Conservation (phyloP, 23 red algal species). For the Chondrus crispus region DNA sequence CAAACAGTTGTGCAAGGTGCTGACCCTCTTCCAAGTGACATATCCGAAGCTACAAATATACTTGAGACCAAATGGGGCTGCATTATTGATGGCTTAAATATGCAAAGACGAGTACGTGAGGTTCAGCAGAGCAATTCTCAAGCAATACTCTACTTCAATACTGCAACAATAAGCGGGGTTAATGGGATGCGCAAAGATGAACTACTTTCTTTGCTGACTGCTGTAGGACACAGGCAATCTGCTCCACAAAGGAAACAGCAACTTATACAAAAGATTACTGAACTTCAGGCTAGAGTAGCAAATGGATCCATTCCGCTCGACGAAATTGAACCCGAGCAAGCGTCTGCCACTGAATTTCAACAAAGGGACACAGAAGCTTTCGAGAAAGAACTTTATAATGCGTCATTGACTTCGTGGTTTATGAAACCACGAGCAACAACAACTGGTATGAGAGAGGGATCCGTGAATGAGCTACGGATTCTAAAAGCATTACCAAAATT, state of each 20-base stretch:
- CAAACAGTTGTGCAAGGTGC: not conserved
- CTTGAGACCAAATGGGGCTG: not conserved
- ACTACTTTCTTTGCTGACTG: not conserved
- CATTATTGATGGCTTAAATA: not conserved
- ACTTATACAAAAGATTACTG: not conserved
- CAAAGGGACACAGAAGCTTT: not conserved
- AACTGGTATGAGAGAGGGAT: conserved; percentile 4
- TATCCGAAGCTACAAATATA: not conserved
- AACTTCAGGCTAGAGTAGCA: not conserved
- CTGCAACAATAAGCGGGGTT: not conserved
- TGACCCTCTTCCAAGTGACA: not conserved
- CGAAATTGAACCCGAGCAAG: not conserved
- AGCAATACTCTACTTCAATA: not conserved
- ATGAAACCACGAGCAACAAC: conserved; percentile 25
- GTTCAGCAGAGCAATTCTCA: not conserved
- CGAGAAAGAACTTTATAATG: not conserved
- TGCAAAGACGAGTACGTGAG: not conserved
- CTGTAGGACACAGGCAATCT: not conserved
- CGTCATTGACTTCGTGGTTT: not conserved
- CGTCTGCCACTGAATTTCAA: not conserved
- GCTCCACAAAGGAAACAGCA: not conserved
- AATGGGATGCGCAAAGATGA: not conserved
- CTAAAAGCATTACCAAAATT: not conserved
- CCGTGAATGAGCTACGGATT: not conserved
- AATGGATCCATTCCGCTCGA: not conserved